Evolutionary conservation across 768 basidiomycete species (phyloP).

Genomic region (Terana coerulea): DNA sequence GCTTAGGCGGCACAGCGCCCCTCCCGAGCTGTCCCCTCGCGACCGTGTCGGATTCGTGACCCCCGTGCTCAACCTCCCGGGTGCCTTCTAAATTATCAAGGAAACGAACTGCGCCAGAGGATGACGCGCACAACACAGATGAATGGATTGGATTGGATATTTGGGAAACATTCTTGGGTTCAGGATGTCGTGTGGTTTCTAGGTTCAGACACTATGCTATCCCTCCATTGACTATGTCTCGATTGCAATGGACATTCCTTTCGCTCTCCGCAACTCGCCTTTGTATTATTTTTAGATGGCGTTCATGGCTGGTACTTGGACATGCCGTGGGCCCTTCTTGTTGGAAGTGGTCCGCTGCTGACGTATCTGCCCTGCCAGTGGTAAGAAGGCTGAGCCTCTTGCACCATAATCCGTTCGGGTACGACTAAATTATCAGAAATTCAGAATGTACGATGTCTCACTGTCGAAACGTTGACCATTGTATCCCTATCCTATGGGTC

Average conservation of each 20-base stretch:
- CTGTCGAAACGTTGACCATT: no score
- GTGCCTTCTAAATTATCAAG: conserved; percentile 46
- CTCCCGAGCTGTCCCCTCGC: conserved; percentile 51
- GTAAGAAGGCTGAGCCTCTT: conserved; percentile 9
- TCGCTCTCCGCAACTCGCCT: conserved; percentile 2
- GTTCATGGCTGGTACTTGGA: neutral
- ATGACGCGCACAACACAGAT: no score
- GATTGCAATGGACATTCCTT: conserved; percentile 4
- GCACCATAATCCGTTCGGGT: neutral
- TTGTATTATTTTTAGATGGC: neutral
- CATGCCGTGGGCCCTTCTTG: neutral
- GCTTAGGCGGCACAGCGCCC: conserved; percentile 52
- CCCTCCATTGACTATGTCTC: conserved; percentile 4
- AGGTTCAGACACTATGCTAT: conserved; percentile 4
- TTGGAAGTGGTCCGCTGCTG: conserved; percentile 1
- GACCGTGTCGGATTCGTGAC: conserved; percentile 55
- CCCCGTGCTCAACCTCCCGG: conserved; percentile 53
- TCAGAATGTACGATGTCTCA: neutral
- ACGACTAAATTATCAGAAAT: no score
- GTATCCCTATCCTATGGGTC: no score
- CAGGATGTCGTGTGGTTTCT: no score
- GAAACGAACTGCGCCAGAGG: no score
- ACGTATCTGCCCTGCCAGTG: neutral
- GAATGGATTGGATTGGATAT: no score
- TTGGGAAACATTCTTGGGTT: neutral